Percentiles rank a stretch among this genome's conserved stretches.
Conservation (phyloP, 2,329 filamentous ascomycete species). For the Myriosclerotinia duriaeana region DNA sequence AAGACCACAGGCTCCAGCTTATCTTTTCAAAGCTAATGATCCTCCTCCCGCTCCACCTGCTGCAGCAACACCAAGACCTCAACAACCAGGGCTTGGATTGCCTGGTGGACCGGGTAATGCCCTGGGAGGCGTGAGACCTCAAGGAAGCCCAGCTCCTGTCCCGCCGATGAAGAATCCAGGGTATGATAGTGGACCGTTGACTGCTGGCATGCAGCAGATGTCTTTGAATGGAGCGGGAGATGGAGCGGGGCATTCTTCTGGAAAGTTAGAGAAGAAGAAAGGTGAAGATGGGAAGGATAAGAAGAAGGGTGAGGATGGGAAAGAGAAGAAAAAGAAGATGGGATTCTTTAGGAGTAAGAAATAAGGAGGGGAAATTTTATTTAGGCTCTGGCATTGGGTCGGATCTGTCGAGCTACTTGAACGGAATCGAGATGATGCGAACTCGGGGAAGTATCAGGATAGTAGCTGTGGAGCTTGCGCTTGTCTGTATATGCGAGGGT, state of each 20-base stretch:
- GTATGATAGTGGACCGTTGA: neutral
- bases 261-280: conserved; percentile 54
- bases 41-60: conserved; percentile 49
- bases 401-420: neutral
- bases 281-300: conserved; percentile 40
- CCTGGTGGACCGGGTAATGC: conserved; percentile 7
- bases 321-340: conserved; percentile 57
- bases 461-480: neutral
- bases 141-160: conserved; percentile 7
- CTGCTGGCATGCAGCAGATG: conserved; percentile 20
- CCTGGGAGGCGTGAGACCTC: conserved; percentile 6
- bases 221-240: conserved; percentile 12
- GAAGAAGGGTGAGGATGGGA: conserved; percentile 50
- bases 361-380: conserved; percentile 9
- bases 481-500: neutral
- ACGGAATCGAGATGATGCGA: neutral
- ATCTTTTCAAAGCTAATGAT: conserved; percentile 75
- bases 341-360: conserved; percentile 62
- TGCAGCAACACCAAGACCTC: conserved; percentile 25
- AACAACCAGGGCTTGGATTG: conserved; percentile 11
- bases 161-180: conserved; percentile 20
- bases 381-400: neutral
- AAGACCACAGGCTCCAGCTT: conserved; percentile 76
- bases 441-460: neutral
- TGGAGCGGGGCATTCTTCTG: conserved; percentile 29